Conservation (phyloP, 345 rosid species). For the Pistacia integerrima region DNA sequence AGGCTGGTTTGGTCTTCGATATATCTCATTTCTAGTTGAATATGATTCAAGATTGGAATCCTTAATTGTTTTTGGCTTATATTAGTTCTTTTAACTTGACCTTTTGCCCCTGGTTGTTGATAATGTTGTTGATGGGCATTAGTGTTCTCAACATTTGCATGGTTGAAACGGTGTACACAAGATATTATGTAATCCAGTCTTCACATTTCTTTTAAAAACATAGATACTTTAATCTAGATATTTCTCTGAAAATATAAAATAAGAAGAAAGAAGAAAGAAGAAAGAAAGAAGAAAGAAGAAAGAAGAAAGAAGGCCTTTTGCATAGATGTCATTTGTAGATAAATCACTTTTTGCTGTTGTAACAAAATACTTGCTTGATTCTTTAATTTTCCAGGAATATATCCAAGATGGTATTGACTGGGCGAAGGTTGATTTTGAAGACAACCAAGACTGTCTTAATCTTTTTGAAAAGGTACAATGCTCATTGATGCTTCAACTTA, state of each 20-base stretch:
- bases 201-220: not conserved
- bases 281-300: not conserved
- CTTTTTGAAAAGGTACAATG: conserved; percentile 92
- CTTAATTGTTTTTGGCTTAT: not conserved
- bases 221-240: not conserved
- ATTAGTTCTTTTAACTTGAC: not conserved
- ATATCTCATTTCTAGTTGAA: not conserved
- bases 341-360: not conserved
- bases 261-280: not conserved
- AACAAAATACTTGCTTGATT: not conserved
- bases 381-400: conserved; percentile 65
- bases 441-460: conserved; percentile 95
- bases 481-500: not conserved
- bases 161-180: not conserved
- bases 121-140: conserved; percentile 1
- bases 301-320: not conserved
- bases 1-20: too few species aligned
- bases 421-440: conserved; percentile 97
- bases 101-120: not conserved
- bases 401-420: conserved; percentile 99
- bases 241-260: not conserved
- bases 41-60: not conserved
- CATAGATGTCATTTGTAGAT: not conserved
- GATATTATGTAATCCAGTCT: not conserved
- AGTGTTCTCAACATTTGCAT: not conserved